Conservation (phyloP, 108 stramenopile species). For the Fragilaria radians region DNA sequence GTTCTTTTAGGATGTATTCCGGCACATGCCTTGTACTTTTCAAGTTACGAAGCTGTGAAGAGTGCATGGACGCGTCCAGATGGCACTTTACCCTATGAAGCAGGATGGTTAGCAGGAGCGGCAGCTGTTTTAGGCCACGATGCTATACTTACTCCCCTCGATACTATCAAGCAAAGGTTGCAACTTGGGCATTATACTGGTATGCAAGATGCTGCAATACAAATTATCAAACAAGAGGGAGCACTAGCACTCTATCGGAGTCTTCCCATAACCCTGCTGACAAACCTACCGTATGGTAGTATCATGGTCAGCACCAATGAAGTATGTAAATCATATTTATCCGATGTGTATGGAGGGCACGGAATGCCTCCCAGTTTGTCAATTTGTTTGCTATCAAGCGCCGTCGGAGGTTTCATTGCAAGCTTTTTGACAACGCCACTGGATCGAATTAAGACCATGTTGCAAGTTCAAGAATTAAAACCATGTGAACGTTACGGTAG, state of each 20-base stretch:
- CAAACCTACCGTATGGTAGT: constrained; percentile 97
- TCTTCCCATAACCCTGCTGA: constrained; percentile 90
- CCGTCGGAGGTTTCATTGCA: constrained; percentile 87
- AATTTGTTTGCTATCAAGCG: constrained; percentile 53
- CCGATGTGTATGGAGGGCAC: not conserved
- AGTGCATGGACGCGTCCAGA: constrained; percentile 6
- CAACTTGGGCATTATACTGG: constrained; percentile 95
- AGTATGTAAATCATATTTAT: constrained; percentile 40
- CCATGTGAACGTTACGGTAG: constrained; percentile 17
- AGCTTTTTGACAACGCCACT: constrained; percentile 90
- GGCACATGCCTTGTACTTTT: constrained; percentile 97
- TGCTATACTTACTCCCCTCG: constrained; percentile 93
- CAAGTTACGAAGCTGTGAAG: constrained; percentile 88
- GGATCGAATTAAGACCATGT: constrained; percentile 94
- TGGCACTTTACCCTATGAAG: constrained; percentile 5
- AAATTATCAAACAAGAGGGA: constrained; percentile 70
- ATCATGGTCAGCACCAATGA: constrained; percentile 96
- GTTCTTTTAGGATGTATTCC: constrained; percentile 96
- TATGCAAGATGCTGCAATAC: constrained; percentile 48
- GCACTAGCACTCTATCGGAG: constrained; percentile 70
- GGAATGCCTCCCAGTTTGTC: too few species aligned
- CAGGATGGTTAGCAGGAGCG: constrained; percentile 77
- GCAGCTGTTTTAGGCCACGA: constrained; percentile 90
- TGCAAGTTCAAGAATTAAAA: constrained; percentile 70
- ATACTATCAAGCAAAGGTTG: constrained; percentile 98